Base-by-base conservation (phyloP, 2,329 filamentous ascomycete species). In the Ophiosphaerella narmari region DNA sequence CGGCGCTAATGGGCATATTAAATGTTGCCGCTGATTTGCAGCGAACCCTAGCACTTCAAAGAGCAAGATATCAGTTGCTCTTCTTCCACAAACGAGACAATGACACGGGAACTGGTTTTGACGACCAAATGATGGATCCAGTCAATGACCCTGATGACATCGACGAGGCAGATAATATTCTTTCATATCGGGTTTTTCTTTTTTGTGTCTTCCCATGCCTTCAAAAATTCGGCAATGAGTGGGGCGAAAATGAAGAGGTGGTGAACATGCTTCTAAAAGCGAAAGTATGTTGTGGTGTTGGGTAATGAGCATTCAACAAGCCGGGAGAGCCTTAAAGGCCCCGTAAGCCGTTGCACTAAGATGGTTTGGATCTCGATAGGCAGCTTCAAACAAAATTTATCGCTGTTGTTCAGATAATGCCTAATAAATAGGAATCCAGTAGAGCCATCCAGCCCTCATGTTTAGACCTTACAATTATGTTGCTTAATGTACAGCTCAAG, bases 151-250 rank as follows among this genome's bases (percentile, higher is more conserved):
- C 64, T 2, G 61, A 66, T 33, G 43, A 49, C 11, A 40, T 58
- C 34, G 69, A 70, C 24, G 68, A 71, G 5, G 62, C 61, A 7
- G 46, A 47, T 3, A 54, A 62, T 38, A 44, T 52, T 14, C 31
- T 52, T 5, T 36, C 21, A 16, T 51, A 65, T 8, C 59, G 52
- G 11, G 48, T 14, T 7, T 62, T 71, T 21, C 26, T 46, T 1
- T 72, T 71, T 47, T 73, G 70, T 41, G 63, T 71, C 1, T 73
- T 70, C 34, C 69, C 69, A 1, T 63, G 62, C 16, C 37, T 73
- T 5, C 48, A 70, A 41, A 73, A 72, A 41, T 63, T 55, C 13
- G 67, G 66, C 0, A 50, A 68, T 41, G 66, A 69, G 36, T 49
- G 54, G 33, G 67, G 65, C 4, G 62, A 69, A 14, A 51, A 66